phyloP scores from a whole-genome alignment of 352 stramenopile genomes.

The Phytophthora quininea region DNA sequence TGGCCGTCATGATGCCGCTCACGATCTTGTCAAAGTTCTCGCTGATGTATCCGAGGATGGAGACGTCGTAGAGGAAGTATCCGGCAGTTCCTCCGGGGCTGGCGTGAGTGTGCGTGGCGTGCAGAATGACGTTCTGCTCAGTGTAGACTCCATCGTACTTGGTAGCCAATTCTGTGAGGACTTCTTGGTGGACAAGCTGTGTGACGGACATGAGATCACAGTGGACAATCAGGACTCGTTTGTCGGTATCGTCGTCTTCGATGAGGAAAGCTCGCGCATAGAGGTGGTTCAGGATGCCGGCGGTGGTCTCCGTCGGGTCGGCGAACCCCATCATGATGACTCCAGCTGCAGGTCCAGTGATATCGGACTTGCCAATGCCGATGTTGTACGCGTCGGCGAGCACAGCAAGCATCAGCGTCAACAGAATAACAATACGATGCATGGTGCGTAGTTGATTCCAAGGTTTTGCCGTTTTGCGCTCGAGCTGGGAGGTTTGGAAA shows the following conservation, averaged over 20 bases:
- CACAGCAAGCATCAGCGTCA: not conserved
- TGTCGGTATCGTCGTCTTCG: constrained; percentile 39
- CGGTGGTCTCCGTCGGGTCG: constrained; percentile 43
- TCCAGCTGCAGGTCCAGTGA: constrained; percentile 62
- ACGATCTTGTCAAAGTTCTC: no score
- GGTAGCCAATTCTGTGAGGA: constrained; percentile 42
- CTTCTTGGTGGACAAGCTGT: constrained; percentile 62
- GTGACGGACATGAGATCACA: constrained; percentile 53
- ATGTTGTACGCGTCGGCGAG: constrained; percentile 39
- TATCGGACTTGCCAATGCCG: constrained; percentile 63
- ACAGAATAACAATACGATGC: not conserved
- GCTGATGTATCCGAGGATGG: no score
- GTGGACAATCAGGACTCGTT: constrained; percentile 55
- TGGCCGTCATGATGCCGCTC: no score
- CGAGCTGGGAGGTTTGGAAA: not conserved
- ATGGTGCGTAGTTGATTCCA: not conserved
- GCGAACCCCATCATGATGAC: constrained; percentile 77
- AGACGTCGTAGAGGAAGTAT: no score
- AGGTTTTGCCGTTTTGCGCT: not conserved
- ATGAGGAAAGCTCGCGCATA: constrained; percentile 73
- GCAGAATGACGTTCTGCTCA: constrained; percentile 72
- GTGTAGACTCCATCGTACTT: constrained; percentile 53
- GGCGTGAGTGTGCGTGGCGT: no score
- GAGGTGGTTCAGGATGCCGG: constrained; percentile 67
- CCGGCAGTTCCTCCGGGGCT: no score